These are phyloP conservation scores for Helianthus tuberosus DNA, from an alignment of 129 eudicot species.

Conservation along the genomic window DNA sequence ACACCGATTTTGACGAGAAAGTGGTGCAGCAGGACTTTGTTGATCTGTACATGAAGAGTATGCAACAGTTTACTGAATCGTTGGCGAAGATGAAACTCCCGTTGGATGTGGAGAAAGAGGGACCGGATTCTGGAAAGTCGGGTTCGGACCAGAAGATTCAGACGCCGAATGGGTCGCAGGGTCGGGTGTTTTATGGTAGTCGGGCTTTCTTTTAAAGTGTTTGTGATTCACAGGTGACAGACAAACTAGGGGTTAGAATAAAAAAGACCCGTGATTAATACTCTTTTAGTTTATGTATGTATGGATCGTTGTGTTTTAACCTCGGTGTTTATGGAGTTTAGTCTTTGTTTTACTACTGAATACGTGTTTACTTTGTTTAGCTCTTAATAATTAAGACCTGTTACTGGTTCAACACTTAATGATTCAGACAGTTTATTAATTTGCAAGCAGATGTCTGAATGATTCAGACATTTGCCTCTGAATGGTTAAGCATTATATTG, in stretches of 20 bases:
- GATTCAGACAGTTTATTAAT: no score
- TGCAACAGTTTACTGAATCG: slow-evolving; percentile 98
- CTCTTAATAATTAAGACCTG: no score
- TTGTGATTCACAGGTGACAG: slow-evolving; percentile 22
- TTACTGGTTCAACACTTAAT: no score
- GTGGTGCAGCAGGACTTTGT: slow-evolving; percentile 93
- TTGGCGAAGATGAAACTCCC: slow-evolving; percentile 99
- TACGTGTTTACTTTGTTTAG: no score
- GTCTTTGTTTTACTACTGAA: background rate
- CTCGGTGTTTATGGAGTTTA: slow-evolving; percentile 23
- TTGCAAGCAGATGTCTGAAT: no score
- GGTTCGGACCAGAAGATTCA: slow-evolving; percentile 61
- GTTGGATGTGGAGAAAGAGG: slow-evolving; percentile 64
- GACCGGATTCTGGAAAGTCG: slow-evolving; percentile 71
- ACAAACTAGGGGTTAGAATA: slow-evolving; percentile 29
- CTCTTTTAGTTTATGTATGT: slow-evolving; percentile 31
- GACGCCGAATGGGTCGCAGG: slow-evolving; percentile 67
- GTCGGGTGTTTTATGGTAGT: slow-evolving; percentile 98
- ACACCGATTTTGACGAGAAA: slow-evolving; percentile 64
- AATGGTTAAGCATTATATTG: no score
- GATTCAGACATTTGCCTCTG: no score
- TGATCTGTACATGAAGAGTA: slow-evolving; percentile 98
- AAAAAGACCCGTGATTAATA: slow-evolving; percentile 24
- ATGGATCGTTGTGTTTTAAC: slow-evolving; percentile 32
- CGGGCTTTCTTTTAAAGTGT: slow-evolving; percentile 85